phyloP scores from a whole-genome alignment of 1,139 yeast genomes.

The Candida mesenterica region DNA sequence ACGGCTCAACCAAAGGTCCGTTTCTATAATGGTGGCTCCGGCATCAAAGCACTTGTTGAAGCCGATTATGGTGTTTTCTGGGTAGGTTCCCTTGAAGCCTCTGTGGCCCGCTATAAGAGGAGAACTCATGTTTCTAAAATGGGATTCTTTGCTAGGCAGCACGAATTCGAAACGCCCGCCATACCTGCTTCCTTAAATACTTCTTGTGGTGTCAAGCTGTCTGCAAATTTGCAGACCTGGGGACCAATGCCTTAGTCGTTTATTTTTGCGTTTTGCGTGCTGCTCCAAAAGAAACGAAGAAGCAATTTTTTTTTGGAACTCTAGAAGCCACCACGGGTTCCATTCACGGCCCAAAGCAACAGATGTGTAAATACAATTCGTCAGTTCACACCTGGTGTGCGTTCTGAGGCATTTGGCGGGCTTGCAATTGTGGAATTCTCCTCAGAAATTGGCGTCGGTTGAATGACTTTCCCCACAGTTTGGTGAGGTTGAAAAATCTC shows the following conservation, averaged over 20 bases:
- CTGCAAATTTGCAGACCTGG: too few species aligned
- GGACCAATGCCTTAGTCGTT: too few species aligned
- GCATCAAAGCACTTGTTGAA: conserved; percentile 67
- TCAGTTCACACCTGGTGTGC: too few species aligned
- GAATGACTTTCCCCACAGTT: not conserved
- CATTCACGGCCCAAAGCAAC: too few species aligned
- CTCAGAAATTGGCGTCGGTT: not conserved
- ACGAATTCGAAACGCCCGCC: too few species aligned
- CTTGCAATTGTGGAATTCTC: too few species aligned
- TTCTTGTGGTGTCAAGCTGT: too few species aligned
- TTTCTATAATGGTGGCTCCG: conserved; percentile 75
- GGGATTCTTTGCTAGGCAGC: too few species aligned
- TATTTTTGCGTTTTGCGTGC: too few species aligned
- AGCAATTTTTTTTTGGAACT: not conserved
- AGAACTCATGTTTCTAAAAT: conserved; percentile 11
- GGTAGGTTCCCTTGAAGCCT: conserved; percentile 58
- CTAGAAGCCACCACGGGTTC: not conserved
- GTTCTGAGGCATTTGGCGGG: too few species aligned
- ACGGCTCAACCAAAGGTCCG: conserved; percentile 75
- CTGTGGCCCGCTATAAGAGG: conserved; percentile 46
- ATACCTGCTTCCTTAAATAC: not conserved
- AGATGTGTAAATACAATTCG: too few species aligned
- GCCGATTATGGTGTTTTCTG: conserved; percentile 79
- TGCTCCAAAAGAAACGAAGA: not conserved
- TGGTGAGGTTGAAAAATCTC: not conserved